Evolutionary conservation across 495 filamentous ascomycete genomes (phyloP).

Genomic region (Xylaria bambusicola): DNA sequence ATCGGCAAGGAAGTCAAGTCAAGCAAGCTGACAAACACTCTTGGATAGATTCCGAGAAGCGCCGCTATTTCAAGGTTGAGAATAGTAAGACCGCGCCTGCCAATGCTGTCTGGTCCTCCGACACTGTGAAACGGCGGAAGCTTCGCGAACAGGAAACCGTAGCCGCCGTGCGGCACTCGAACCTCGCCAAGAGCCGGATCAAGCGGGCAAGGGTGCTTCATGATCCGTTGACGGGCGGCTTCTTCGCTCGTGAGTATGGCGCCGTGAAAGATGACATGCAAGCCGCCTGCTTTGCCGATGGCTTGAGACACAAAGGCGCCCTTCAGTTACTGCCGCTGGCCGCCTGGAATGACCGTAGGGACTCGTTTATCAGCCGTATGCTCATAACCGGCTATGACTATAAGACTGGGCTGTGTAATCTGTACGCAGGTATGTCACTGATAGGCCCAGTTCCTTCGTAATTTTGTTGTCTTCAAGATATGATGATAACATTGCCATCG

Average conservation of each 20-base stretch:
- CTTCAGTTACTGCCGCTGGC: too few relatives aligned
- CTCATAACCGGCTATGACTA: slow-evolving; percentile 28
- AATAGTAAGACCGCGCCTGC: slow-evolving; percentile 35
- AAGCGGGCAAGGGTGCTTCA: slow-evolving; percentile 20
- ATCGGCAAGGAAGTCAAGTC: too few relatives aligned
- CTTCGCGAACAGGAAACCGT: slow-evolving; percentile 22
- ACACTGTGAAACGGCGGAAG: slow-evolving; percentile 42
- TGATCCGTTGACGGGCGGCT: slow-evolving; percentile 28
- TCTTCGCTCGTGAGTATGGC: slow-evolving; percentile 30
- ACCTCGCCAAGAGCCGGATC: slow-evolving; percentile 25
- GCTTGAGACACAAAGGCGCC: slow-evolving; percentile 14
- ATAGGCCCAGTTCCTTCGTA: neutral
- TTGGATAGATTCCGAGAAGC: slow-evolving; percentile 41
- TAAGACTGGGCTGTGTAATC: slow-evolving; percentile 28
- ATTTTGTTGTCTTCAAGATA: neutral
- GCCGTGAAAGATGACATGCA: slow-evolving; percentile 20
- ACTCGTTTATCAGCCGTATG: slow-evolving; percentile 29
- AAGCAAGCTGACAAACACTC: slow-evolving; percentile 1
- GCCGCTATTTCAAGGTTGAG: slow-evolving; percentile 54
- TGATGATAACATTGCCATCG: neutral
- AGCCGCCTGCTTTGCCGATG: slow-evolving; percentile 24
- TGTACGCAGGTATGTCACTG: slow-evolving; percentile 32
- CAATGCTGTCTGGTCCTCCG: slow-evolving; percentile 36
- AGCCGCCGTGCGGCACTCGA: neutral
- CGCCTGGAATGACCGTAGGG: neutral